These are phyloP conservation scores for Ophiostoma piceae DNA, from an alignment of 2,329 filamentous ascomycete species.

Conservation along the genomic window DNA sequence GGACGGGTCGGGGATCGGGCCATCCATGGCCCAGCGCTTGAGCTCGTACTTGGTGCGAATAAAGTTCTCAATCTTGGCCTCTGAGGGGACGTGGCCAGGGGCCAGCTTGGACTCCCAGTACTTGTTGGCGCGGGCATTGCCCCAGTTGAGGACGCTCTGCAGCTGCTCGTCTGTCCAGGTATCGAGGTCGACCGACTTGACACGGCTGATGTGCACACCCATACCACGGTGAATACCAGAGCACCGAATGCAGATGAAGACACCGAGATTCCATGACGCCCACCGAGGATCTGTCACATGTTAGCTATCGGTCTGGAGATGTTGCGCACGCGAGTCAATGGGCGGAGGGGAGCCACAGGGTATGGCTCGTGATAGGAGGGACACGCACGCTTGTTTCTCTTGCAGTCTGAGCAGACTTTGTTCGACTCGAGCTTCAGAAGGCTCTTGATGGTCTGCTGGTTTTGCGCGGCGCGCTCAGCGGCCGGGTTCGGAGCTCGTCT, in stretches of 20 bases:
- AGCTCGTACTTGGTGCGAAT: slow-evolving; percentile 98
- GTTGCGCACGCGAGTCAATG: background rate
- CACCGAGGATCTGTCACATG: slow-evolving; percentile 74
- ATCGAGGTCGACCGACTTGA: slow-evolving; percentile 97
- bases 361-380: background rate
- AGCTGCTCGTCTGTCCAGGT: slow-evolving; percentile 98
- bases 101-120: slow-evolving; percentile 98
- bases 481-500: slow-evolving; percentile 71
- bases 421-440: slow-evolving; percentile 91
- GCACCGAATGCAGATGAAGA: slow-evolving; percentile 97
- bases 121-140: slow-evolving; percentile 93
- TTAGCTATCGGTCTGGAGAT: background rate
- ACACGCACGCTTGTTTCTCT: slow-evolving; percentile 87
- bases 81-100: slow-evolving; percentile 83
- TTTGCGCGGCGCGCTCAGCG: slow-evolving; percentile 85
- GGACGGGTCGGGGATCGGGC: slow-evolving; percentile 85
- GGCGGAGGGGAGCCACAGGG: background rate
- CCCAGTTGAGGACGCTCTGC: slow-evolving; percentile 90
- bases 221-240: slow-evolving; percentile 98
- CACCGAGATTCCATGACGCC: slow-evolving; percentile 97
- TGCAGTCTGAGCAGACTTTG: slow-evolving; percentile 97
- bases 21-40: slow-evolving; percentile 99
- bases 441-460: slow-evolving; percentile 88
- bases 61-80: slow-evolving; percentile 99
- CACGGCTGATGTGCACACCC: slow-evolving; percentile 96